Conservation (phyloP, 2,329 filamentous ascomycete genomes). For the Aschersonia sp. region DNA sequence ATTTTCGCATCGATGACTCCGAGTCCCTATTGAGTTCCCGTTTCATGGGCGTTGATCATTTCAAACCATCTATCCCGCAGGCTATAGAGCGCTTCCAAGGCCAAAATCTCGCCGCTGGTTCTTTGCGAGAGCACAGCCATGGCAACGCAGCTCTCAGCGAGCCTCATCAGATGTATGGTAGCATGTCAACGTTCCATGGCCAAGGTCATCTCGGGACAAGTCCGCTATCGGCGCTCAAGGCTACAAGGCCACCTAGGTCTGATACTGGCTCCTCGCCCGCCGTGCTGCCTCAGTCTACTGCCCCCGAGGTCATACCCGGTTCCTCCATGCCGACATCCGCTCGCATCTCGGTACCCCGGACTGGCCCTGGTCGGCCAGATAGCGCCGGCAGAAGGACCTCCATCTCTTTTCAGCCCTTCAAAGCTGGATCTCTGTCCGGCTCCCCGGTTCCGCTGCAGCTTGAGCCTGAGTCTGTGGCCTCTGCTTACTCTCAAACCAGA, state of each 20-base stretch:
- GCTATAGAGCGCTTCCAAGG: slow-evolving; percentile 24
- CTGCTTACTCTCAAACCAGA: slow-evolving; percentile 37
- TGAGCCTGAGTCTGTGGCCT: slow-evolving; percentile 38
- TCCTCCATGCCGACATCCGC: slow-evolving; percentile 34
- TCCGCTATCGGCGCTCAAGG: slow-evolving; percentile 69
- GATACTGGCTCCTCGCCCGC: slow-evolving; percentile 45
- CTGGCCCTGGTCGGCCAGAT: slow-evolving; percentile 27
- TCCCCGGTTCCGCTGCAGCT: slow-evolving; percentile 49
- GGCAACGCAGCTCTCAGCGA: slow-evolving; percentile 35
- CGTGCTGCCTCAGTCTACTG: slow-evolving; percentile 32
- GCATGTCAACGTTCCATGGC: slow-evolving; percentile 80
- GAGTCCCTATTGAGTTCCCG: slow-evolving; percentile 84
- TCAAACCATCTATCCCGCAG: slow-evolving; percentile 60
- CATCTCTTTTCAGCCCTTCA: slow-evolving; percentile 89
- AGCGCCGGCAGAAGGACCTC: slow-evolving; percentile 60
- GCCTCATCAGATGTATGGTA: slow-evolving; percentile 71
- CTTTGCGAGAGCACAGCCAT: slow-evolving; percentile 51
- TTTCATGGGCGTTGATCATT: slow-evolving; percentile 83
- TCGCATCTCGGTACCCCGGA: slow-evolving; percentile 14
- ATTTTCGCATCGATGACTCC: slow-evolving; percentile 81
- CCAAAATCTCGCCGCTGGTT: slow-evolving; percentile 47
- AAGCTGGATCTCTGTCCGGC: slow-evolving; percentile 84
- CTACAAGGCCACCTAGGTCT: slow-evolving; percentile 47
- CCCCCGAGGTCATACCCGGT: slow-evolving; percentile 27
- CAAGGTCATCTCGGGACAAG: slow-evolving; percentile 65